phyloP scores from a whole-genome alignment of 352 stramenopile genomes.

The Saprolegnia parasitica region DNA sequence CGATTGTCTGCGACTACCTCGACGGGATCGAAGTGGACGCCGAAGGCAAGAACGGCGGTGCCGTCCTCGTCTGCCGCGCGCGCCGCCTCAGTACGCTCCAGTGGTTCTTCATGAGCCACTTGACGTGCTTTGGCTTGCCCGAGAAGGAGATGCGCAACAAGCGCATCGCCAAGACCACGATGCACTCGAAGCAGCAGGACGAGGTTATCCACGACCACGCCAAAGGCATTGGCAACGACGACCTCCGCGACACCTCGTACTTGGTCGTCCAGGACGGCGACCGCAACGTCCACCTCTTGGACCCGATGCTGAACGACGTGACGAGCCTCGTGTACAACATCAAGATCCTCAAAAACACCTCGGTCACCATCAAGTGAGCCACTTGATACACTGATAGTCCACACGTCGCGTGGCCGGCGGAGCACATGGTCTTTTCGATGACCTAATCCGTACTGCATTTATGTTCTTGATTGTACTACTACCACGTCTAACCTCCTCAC shows the following conservation, averaged over 20 bases:
- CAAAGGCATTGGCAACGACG: too few species aligned
- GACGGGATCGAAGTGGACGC: neutral
- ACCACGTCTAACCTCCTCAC: too few species aligned
- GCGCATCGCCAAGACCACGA: neutral
- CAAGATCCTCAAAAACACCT: constrained; percentile 12
- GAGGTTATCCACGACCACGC: too few species aligned
- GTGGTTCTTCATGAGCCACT: constrained; percentile 21
- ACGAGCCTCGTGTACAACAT: constrained; percentile 20
- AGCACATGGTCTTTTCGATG: too few species aligned
- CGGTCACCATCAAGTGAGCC: neutral
- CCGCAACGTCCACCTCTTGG: constrained; percentile 8
- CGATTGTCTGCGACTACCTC: neutral
- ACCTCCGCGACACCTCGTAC: too few species aligned
- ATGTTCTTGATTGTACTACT: too few species aligned
- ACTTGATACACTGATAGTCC: too few species aligned
- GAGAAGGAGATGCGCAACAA: constrained; percentile 17
- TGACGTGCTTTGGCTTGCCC: neutral
- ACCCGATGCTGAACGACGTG: constrained; percentile 6
- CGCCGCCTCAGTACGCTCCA: constrained; percentile 9
- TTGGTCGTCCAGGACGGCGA: constrained; percentile 1
- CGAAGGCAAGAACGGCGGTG: neutral
- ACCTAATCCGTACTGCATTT: too few species aligned
- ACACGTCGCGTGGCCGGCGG: too few species aligned
- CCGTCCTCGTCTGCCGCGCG: neutral
- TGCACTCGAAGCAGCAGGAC: too few species aligned